Conservation (phyloP, 2,329 filamentous ascomycete genomes). For the Pseudopithomyces maydicus region DNA sequence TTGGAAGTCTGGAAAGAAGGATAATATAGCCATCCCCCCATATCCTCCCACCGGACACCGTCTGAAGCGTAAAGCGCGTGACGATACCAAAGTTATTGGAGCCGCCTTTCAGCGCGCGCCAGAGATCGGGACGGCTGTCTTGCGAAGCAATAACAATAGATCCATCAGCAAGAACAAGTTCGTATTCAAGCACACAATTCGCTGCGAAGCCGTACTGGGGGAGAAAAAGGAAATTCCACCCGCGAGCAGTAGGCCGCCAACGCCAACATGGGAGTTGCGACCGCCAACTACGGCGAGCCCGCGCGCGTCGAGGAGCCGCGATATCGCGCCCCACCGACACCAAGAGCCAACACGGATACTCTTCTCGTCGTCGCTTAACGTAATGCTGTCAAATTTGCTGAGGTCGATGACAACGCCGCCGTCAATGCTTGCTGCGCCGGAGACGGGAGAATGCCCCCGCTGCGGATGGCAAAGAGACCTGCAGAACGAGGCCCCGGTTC, state of each 20-base stretch:
- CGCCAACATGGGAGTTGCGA: neutral
- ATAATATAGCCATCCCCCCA: neutral
- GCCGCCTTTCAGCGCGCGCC: slow-evolving; percentile 45
- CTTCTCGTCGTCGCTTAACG: neutral
- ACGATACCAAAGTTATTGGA: slow-evolving; percentile 46
- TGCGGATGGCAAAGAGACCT: neutral
- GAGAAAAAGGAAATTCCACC: slow-evolving; percentile 25
- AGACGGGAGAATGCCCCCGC: neutral
- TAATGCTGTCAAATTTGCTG: neutral
- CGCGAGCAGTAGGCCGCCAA: neutral
- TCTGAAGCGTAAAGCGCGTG: slow-evolving; percentile 1
- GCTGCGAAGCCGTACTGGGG: slow-evolving; percentile 44
- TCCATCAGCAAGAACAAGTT: slow-evolving; percentile 51
- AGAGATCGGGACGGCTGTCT: slow-evolving; percentile 44
- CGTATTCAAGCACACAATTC: slow-evolving; percentile 50
- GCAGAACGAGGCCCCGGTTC: too few species aligned
- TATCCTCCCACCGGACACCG: neutral
- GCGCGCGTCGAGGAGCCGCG: neutral
- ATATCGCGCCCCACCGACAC: neutral
- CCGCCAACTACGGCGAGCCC: neutral
- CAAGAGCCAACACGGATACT: neutral
- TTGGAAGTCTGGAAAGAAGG: neutral
- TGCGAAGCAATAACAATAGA: slow-evolving; percentile 45
- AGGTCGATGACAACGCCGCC: neutral
- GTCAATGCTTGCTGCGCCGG: neutral